Conservation (phyloP, 139 green algal species). For the Chlorella sp. region DNA sequence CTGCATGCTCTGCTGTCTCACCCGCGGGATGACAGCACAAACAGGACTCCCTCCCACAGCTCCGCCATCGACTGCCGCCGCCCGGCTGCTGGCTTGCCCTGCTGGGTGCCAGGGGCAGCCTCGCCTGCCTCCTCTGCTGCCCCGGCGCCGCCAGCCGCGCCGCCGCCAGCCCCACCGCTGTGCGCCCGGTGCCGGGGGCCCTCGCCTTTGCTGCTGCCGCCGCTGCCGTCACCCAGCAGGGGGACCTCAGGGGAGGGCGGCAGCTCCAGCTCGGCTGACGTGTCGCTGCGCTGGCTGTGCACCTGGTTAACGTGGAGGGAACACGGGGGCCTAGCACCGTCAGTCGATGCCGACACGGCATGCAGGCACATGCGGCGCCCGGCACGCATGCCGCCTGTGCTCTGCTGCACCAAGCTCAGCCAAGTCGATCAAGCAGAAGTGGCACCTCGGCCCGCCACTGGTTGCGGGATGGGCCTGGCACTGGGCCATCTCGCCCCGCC, state of each 20-base stretch:
- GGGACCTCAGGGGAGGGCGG: conserved; percentile 1
- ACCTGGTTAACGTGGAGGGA: no score
- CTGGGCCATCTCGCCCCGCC: no score
- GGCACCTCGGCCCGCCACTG: no score
- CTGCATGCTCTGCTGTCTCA: no score
- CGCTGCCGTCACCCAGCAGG: conserved; percentile 4
- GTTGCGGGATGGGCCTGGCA: no score
- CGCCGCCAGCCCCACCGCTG: neutral
- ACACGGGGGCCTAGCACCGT: no score
- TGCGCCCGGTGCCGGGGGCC: neutral
- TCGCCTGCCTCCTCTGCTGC: neutral
- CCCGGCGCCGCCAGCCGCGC: neutral
- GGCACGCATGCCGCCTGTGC: no score
- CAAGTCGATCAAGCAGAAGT: no score
- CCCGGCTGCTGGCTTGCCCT: neutral
- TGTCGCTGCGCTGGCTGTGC: conserved; percentile 16
- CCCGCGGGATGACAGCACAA: conserved; percentile 39
- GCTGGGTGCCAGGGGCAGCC: neutral
- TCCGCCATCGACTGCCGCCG: neutral
- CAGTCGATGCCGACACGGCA: no score
- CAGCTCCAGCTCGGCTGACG: conserved; percentile 12
- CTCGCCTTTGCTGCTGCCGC: neutral
- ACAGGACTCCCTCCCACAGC: conserved; percentile 9
- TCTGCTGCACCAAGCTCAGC: no score
- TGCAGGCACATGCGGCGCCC: no score